phyloP scores from a whole-genome alignment of 2,329 filamentous ascomycete species.

The Aspergillus felis region DNA sequence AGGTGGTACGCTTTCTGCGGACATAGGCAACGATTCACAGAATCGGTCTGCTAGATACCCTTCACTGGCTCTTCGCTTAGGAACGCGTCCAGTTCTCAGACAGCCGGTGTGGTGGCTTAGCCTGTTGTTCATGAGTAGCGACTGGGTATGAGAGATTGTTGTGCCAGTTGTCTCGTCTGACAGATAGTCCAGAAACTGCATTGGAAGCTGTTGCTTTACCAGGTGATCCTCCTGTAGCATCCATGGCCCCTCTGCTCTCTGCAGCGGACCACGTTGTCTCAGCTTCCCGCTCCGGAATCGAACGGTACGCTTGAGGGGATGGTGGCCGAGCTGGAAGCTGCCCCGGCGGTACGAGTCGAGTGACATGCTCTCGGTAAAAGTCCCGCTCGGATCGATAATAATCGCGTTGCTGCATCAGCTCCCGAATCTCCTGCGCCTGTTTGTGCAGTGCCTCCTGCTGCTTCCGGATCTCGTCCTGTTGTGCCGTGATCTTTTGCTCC shows the following conservation, averaged over 20 bases:
- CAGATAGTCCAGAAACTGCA: neutral
- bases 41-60: neutral
- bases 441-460: conserved; percentile 25
- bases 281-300: conserved; percentile 9
- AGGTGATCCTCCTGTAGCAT: neutral
- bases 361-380: conserved; percentile 35
- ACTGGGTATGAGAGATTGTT: neutral
- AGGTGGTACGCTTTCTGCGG: neutral
- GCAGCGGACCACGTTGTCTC: conserved; percentile 7
- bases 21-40: neutral
- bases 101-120: conserved; percentile 13
- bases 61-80: neutral
- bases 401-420: conserved; percentile 32
- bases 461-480: conserved; percentile 36
- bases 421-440: conserved; percentile 33
- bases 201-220: neutral
- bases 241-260: neutral
- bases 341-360: conserved; percentile 21
- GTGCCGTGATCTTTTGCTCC: conserved; percentile 33
- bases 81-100: conserved; percentile 15
- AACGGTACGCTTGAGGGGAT: conserved; percentile 23
- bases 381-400: conserved; percentile 39
- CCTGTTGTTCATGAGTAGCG: conserved; percentile 5
- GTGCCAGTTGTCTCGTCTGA: neutral
- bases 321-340: conserved; percentile 29